Evolutionary conservation across 441 rosid species (phyloP).

Genomic region (Viola pubescens): DNA sequence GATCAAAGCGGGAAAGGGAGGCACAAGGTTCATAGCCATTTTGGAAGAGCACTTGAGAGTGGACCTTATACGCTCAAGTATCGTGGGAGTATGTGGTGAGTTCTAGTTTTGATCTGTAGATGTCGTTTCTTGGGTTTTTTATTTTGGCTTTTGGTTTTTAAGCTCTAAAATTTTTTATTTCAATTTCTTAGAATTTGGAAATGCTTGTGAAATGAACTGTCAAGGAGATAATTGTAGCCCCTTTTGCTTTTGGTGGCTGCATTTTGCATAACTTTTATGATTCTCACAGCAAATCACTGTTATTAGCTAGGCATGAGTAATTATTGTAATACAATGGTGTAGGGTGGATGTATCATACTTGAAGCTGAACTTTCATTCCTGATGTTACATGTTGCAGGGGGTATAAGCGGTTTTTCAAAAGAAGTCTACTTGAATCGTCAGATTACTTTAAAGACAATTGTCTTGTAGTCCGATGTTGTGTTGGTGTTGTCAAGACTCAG

Average conservation of each 20-base stretch:
- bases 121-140: not conserved
- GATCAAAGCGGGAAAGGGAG: slow-evolving; percentile 89
- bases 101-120: slow-evolving; percentile 3
- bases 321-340: no score
- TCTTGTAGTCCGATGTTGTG: slow-evolving; percentile 68
- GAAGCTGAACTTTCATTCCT: not conserved
- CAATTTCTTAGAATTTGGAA: no score
- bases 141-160: not conserved
- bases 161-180: not conserved
- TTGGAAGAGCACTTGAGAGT: slow-evolving; percentile 82
- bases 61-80: slow-evolving; percentile 94
- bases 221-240: no score
- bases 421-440: slow-evolving; percentile 65
- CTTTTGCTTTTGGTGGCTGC: no score
- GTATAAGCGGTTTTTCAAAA: slow-evolving; percentile 83
- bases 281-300: no score
- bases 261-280: no score
- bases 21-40: slow-evolving; percentile 95
- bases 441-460: slow-evolving; percentile 82
- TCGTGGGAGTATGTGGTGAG: slow-evolving; percentile 99
- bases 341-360: no score
- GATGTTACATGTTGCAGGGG: slow-evolving; percentile 56
- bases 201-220: no score
- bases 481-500: slow-evolving; percentile 85
- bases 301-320: no score